These are phyloP conservation scores for Scutellaria barbata DNA, from an alignment of 257 asterid genomes.

Conservation along the genomic window DNA sequence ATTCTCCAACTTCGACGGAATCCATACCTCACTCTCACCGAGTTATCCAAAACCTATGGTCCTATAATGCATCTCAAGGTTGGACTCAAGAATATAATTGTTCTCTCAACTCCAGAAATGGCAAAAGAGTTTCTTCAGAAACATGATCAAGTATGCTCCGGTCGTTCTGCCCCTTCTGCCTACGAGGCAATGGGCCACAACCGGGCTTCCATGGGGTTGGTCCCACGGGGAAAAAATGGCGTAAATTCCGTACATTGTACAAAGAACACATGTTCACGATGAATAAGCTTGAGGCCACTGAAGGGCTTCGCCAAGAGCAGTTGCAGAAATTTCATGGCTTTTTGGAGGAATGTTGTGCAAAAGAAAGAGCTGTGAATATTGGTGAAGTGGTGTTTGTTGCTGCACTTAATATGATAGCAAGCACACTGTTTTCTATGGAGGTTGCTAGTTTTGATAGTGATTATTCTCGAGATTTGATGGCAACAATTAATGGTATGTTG, in stretches of 20 bases:
- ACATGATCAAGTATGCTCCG: conserved; percentile 31
- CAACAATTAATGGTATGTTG: not conserved
- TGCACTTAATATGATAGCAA: conserved; percentile 32
- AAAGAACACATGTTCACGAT: conserved; percentile 33
- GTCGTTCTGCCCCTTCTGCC: not conserved
- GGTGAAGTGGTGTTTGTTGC: conserved; percentile 37
- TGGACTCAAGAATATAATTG: conserved; percentile 29
- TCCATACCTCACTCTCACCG: conserved; percentile 15
- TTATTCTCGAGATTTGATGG: conserved; percentile 34
- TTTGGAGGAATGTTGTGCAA: conserved; percentile 19
- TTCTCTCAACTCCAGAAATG: conserved; percentile 34
- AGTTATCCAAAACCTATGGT: conserved; percentile 19
- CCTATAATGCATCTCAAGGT: conserved; percentile 47
- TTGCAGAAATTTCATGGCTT: conserved; percentile 20
- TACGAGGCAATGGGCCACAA: conserved; percentile 8
- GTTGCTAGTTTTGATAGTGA: conserved; percentile 22
- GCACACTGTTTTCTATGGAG: conserved; percentile 34
- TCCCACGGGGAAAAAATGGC: conserved; percentile 34
- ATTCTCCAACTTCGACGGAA: conserved; percentile 26
- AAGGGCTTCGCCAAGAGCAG: conserved; percentile 40
- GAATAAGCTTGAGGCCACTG: conserved; percentile 25
- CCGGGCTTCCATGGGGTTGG: conserved; percentile 28
- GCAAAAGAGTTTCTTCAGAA: conserved; percentile 40
- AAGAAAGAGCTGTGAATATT: not conserved
- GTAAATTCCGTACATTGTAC: conserved; percentile 27